Percentiles rank a stretch among this genome's conserved stretches.
phyloP scores from a whole-genome alignment of 805 yeast species.

The Sugiyamaella smithiae region DNA sequence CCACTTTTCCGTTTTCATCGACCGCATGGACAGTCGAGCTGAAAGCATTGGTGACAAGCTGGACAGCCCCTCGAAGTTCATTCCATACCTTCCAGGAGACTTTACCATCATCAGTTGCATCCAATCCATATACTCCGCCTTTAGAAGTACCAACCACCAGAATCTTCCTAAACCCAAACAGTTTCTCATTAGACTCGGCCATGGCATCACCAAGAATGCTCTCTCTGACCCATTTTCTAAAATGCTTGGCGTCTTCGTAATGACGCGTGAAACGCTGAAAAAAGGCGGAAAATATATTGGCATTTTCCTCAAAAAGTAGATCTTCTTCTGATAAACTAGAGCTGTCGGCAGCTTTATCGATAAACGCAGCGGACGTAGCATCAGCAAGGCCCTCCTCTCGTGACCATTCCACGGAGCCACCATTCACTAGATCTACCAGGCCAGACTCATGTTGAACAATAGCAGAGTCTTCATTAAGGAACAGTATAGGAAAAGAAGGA shows the following conservation, averaged over 20 bases:
- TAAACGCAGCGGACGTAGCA: slow-evolving; percentile 25
- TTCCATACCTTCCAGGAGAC: slow-evolving; percentile 27
- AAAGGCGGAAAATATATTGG: slow-evolving; percentile 28
- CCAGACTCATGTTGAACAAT: slow-evolving; percentile 1
- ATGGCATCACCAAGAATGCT: not conserved
- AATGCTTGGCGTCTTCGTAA: slow-evolving; percentile 21
- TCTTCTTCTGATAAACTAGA: slow-evolving; percentile 28
- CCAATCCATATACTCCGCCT: slow-evolving; percentile 33
- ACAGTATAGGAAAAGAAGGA: slow-evolving; percentile 1
- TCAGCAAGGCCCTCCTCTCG: slow-evolving; percentile 32
- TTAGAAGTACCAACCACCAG: slow-evolving; percentile 30
- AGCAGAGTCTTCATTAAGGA: not conserved
- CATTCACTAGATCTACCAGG: not conserved
- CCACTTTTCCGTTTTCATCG: slow-evolving; percentile 16
- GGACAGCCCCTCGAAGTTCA: slow-evolving; percentile 4
- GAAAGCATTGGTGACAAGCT: not conserved
- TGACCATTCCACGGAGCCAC: slow-evolving; percentile 21
- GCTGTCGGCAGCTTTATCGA: slow-evolving; percentile 27
- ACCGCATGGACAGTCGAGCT: slow-evolving; percentile 7
- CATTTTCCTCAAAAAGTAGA: slow-evolving; percentile 29
- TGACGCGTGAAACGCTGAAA: slow-evolving; percentile 29
- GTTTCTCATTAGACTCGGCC: slow-evolving; percentile 17
- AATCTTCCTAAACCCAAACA: slow-evolving; percentile 36
- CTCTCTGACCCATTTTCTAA: slow-evolving; percentile 3
- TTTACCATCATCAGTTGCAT: slow-evolving; percentile 26